A percentile compares a stretch with the other conserved stretches of the same genome.
phyloP scores from a whole-genome alignment of 768 basidiomycete genomes.

The Chiua virens region DNA sequence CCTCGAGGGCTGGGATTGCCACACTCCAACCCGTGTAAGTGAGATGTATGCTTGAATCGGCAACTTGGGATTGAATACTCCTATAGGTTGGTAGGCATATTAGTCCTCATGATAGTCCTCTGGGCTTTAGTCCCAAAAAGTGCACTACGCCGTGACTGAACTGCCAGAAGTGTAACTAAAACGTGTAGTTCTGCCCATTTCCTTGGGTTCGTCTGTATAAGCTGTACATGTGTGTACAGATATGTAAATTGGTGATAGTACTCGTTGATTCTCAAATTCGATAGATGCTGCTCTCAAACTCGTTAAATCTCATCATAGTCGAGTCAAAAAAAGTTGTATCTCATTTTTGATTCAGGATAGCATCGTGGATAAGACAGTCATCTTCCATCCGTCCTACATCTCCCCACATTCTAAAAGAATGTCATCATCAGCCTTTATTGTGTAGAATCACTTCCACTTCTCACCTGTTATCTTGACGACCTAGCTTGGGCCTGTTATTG shows the following conservation, averaged over 20 bases:
- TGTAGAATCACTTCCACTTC: conserved; percentile 24
- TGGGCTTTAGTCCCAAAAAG: conserved; percentile 40
- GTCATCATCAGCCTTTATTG: neutral
- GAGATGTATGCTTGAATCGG: neutral
- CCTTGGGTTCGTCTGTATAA: no score
- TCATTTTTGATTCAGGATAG: neutral
- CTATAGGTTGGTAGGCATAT: conserved; percentile 33
- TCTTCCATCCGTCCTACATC: conserved; percentile 40
- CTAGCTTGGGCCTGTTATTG: conserved; percentile 87
- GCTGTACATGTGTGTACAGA: no score
- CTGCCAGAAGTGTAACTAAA: neutral
- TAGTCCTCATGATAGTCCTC: conserved; percentile 37
- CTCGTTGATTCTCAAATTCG: no score
- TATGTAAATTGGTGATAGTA: no score
- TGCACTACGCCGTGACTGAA: conserved; percentile 5
- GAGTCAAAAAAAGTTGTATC: neutral
- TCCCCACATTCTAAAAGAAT: conserved; percentile 51
- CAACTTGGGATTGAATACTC: neutral
- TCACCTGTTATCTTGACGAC: conserved; percentile 84
- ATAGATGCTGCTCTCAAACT: no score
- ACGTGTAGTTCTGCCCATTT: no score
- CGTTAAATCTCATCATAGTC: neutral
- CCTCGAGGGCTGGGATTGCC: conserved; percentile 41
- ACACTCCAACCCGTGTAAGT: conserved; percentile 51
- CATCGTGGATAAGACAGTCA: neutral